phyloP scores from a whole-genome alignment of 495 filamentous ascomycete species.

The Daldinia vernicosa region DNA sequence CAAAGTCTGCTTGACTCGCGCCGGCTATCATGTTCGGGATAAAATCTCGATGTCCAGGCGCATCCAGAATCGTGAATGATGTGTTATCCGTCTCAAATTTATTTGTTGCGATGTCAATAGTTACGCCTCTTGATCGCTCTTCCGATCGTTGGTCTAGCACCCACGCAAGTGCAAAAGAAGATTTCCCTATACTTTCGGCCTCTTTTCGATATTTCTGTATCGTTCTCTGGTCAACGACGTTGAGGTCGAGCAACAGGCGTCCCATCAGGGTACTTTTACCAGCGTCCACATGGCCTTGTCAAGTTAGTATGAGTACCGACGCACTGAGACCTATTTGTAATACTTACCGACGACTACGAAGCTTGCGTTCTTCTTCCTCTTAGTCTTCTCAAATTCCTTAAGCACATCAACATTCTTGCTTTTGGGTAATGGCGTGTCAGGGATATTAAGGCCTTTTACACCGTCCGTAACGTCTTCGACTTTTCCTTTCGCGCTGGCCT shows the following conservation, averaged over 20 bases:
- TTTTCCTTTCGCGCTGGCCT: constrained; percentile 41
- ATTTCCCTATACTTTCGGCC: constrained; percentile 90
- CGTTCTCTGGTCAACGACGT: constrained; percentile 85
- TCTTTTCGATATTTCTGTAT: constrained; percentile 88
- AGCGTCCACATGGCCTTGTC: constrained; percentile 89
- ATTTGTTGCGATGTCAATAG: constrained; percentile 95
- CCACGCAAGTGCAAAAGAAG: constrained; percentile 96
- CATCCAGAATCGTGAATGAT: constrained; percentile 92
- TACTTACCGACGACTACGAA: constrained; percentile 91
- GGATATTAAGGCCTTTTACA: constrained; percentile 69
- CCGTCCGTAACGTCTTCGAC: constrained; percentile 53
- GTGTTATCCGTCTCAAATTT: constrained; percentile 89
- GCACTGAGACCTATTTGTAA: not conserved
- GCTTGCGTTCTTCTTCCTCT: constrained; percentile 82
- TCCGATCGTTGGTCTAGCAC: constrained; percentile 90
- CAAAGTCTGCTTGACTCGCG: constrained; percentile 94
- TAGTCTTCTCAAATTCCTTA: constrained; percentile 78
- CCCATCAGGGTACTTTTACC: constrained; percentile 99
- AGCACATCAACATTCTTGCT: constrained; percentile 89
- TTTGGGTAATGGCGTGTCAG: constrained; percentile 75
- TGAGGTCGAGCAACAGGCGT: constrained; percentile 86
- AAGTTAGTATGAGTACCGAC: constrained; percentile 14
- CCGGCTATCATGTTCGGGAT: constrained; percentile 99
- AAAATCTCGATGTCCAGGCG: constrained; percentile 93
- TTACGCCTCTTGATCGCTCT: constrained; percentile 89